Conservation (phyloP, 331 rosid genomes). For the Prunus yedoensis region DNA sequence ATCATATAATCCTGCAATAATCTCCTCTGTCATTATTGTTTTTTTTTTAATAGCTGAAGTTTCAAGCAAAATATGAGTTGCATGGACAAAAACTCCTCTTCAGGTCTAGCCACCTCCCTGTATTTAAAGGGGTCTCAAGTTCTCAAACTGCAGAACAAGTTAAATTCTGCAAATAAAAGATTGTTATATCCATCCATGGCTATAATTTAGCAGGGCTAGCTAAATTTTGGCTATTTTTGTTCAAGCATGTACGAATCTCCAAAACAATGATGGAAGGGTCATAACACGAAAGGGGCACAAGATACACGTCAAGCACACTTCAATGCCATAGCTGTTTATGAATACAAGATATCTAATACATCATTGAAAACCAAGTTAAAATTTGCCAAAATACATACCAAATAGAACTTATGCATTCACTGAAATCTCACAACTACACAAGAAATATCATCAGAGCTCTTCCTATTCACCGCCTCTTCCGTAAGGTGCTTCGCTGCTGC, state of each 20-base stretch:
- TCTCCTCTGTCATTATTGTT: too few relatives aligned
- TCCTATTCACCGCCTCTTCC: constrained; percentile 75
- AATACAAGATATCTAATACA: constrained; percentile 7
- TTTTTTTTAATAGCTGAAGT: too few relatives aligned
- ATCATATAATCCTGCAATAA: too few relatives aligned
- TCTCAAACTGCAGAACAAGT: background rate
- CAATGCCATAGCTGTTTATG: constrained; percentile 9
- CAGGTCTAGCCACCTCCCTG: too few relatives aligned
- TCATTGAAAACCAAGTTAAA: background rate
- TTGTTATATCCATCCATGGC: background rate
- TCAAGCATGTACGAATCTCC: background rate
- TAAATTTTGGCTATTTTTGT: background rate
- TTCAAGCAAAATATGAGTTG: too few relatives aligned
- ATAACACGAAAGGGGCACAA: constrained; percentile 7
- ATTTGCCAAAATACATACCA: background rate
- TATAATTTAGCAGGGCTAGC: background rate
- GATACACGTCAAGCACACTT: constrained; percentile 4
- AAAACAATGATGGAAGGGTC: background rate
- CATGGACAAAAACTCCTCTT: too few relatives aligned
- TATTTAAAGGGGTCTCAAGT: too few relatives aligned
- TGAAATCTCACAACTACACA: constrained; percentile 73
- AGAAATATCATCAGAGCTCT: constrained; percentile 89
- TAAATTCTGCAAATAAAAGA: background rate
- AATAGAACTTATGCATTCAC: constrained; percentile 15
- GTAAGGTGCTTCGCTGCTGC: constrained; percentile 81